Percentiles rank a stretch among this genome's conserved stretches.
phyloP scores from a whole-genome alignment of 768 basidiomycete genomes.

The Leccinellum rugosiceps region DNA sequence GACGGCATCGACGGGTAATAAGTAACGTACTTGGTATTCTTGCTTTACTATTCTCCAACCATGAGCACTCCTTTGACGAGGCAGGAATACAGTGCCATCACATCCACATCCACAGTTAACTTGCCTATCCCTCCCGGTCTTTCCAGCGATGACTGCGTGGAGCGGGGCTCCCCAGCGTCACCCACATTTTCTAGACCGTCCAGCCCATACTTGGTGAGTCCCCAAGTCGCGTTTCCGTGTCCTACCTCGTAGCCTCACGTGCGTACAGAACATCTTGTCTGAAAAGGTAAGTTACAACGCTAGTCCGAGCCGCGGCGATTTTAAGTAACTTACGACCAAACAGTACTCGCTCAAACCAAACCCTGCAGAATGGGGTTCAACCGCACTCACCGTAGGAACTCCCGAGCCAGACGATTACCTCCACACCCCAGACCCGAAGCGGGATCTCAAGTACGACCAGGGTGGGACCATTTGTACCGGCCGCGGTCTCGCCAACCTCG shows the following conservation, averaged over 20 bases:
- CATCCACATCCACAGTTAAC: conserved; percentile 23
- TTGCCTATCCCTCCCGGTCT: conserved; percentile 14
- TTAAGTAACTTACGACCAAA: neutral
- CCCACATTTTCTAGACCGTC: conserved; percentile 16
- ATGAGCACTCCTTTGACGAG: conserved; percentile 27
- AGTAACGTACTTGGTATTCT: conserved; percentile 5
- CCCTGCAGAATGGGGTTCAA: conserved; percentile 49
- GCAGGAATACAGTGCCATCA: conserved; percentile 27
- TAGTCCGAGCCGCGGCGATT: neutral
- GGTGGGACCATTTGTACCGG: conserved; percentile 58
- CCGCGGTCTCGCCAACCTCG: conserved; percentile 64
- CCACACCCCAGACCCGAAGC: conserved; percentile 59
- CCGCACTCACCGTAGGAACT: conserved; percentile 38
- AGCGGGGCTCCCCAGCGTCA: conserved; percentile 13
- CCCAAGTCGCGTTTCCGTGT: neutral
- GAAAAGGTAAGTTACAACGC: conserved; percentile 19
- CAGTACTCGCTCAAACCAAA: conserved; percentile 40
- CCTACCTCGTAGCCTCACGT: neutral
- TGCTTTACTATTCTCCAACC: neutral
- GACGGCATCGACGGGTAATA: conserved; percentile 22
- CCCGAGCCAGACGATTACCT: conserved; percentile 63
- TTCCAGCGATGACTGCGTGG: conserved; percentile 16
- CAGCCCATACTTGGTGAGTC: conserved; percentile 30
- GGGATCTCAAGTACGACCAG: conserved; percentile 51
- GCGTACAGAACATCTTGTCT: conserved; percentile 25